These are phyloP conservation scores for Aspergillus sojae DNA, from an alignment of 2,329 filamentous ascomycete genomes.

Conservation along the genomic window DNA sequence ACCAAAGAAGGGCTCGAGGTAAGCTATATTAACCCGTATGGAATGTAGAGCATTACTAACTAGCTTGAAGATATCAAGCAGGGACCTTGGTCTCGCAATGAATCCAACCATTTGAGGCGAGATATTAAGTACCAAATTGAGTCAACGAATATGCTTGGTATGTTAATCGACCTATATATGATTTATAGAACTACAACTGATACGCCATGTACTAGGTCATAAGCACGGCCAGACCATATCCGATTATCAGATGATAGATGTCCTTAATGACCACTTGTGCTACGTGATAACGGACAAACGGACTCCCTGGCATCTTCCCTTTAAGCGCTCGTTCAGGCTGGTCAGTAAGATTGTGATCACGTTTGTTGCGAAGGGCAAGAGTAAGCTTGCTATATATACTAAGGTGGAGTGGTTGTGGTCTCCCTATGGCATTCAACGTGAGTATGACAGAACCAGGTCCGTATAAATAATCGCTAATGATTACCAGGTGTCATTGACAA, in stretches of 20 bases:
- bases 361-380: slow-evolving; percentile 86
- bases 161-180: slow-evolving; percentile 22
- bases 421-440: slow-evolving; percentile 54
- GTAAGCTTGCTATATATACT: slow-evolving; percentile 85
- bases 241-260: slow-evolving; percentile 85
- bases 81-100: slow-evolving; percentile 76
- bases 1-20: slow-evolving; percentile 73
- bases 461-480: slow-evolving; percentile 7
- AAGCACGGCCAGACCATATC: slow-evolving; percentile 65
- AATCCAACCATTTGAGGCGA: slow-evolving; percentile 71
- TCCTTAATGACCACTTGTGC: slow-evolving; percentile 74
- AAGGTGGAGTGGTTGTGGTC: slow-evolving; percentile 82
- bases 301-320: slow-evolving; percentile 81
- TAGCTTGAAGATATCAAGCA: slow-evolving; percentile 68
- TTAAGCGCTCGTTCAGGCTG: slow-evolving; percentile 75
- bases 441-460: slow-evolving; percentile 17
- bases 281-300: slow-evolving; percentile 68
- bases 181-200: background rate
- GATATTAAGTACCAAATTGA: slow-evolving; percentile 81
- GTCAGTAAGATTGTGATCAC: slow-evolving; percentile 93
- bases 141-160: slow-evolving; percentile 66
- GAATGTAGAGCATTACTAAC: slow-evolving; percentile 18
- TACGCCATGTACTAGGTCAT: slow-evolving; percentile 35
- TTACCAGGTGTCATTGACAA: slow-evolving; percentile 56
- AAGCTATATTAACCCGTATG: slow-evolving; percentile 18